phyloP scores from a whole-genome alignment of 2,329 filamentous ascomycete species.

The Myotisia sp. region DNA sequence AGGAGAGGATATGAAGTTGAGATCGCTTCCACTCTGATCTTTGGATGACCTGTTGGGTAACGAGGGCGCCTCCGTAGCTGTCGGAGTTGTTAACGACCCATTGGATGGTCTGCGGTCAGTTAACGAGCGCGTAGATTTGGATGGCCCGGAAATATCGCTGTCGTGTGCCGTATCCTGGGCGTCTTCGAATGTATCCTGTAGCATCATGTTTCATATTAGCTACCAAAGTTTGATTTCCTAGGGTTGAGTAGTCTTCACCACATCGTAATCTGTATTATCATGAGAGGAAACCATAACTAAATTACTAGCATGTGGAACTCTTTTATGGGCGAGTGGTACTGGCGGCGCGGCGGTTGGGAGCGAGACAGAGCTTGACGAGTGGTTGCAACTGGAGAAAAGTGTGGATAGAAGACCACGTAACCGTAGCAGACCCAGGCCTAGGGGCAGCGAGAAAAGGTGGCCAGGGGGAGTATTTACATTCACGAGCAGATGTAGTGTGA shows the following conservation, averaged over 20 bases:
- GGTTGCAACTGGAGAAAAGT: too few relatives aligned
- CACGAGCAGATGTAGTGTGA: too few relatives aligned
- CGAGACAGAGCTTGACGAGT: too few relatives aligned
- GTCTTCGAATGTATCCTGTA: conserved; percentile 69
- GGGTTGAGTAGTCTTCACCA: conserved; percentile 18
- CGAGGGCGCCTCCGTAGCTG: conserved; percentile 21
- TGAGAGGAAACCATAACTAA: conserved; percentile 25
- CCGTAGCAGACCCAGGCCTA: too few relatives aligned
- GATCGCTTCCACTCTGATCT: conserved; percentile 13
- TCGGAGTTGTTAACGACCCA: conserved; percentile 25
- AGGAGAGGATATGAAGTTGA: conserved; percentile 17
- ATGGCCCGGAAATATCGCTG: conserved; percentile 19
- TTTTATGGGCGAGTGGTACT: too few relatives aligned
- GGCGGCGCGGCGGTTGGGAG: too few relatives aligned
- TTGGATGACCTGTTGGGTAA: conserved; percentile 12
- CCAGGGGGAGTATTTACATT: too few relatives aligned
- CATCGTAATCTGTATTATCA: conserved; percentile 31
- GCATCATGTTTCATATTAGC: not conserved
- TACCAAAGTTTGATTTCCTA: not conserved
- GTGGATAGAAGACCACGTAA: too few relatives aligned
- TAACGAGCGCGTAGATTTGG: conserved; percentile 46
- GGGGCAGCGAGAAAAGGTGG: too few relatives aligned
- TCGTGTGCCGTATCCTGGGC: conserved; percentile 45
- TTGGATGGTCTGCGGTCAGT: conserved; percentile 32
- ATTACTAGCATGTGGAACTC: conserved; percentile 5